These are phyloP conservation scores for Paramecium octaurelia DNA, from an alignment of 73 alveolate species.

Conservation along the genomic window DNA sequence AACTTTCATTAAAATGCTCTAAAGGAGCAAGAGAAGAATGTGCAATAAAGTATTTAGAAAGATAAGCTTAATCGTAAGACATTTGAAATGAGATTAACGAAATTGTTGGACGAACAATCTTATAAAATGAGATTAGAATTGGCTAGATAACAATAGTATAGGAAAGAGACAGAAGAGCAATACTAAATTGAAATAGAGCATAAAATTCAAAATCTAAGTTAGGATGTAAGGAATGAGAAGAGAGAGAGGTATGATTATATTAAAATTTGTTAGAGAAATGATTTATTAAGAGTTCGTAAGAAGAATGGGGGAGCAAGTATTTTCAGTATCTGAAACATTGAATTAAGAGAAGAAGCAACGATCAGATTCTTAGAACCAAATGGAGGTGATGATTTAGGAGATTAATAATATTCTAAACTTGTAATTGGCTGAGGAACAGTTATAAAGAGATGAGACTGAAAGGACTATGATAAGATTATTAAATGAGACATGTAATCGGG, in stretches of 20 bases:
- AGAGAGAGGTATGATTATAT: slow-evolving; percentile 64
- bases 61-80: slow-evolving; percentile 58
- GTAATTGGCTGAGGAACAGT: slow-evolving; percentile 57
- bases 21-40: slow-evolving; percentile 20
- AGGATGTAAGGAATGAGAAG: slow-evolving; percentile 49
- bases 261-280: slow-evolving; percentile 24
- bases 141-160: slow-evolving; percentile 68
- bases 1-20: slow-evolving; percentile 65
- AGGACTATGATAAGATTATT: slow-evolving; percentile 66
- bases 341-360: slow-evolving; percentile 61
- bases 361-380: slow-evolving; percentile 63
- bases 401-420: slow-evolving; percentile 61
- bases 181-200: slow-evolving; percentile 7
- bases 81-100: slow-evolving; percentile 66
- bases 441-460: slow-evolving; percentile 72
- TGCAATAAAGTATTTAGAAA: not conserved
- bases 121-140: slow-evolving; percentile 67
- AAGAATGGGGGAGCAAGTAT: slow-evolving; percentile 61
- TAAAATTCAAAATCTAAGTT: not conserved
- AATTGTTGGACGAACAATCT: slow-evolving; percentile 70
- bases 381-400: slow-evolving; percentile 71
- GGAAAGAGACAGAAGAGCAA: slow-evolving; percentile 62
- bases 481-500: slow-evolving; percentile 75
- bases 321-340: slow-evolving; percentile 65
- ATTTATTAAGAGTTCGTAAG: not conserved